These are phyloP conservation scores for Pythium periplocum DNA, from an alignment of 352 stramenopile species.

Conservation along the genomic window DNA sequence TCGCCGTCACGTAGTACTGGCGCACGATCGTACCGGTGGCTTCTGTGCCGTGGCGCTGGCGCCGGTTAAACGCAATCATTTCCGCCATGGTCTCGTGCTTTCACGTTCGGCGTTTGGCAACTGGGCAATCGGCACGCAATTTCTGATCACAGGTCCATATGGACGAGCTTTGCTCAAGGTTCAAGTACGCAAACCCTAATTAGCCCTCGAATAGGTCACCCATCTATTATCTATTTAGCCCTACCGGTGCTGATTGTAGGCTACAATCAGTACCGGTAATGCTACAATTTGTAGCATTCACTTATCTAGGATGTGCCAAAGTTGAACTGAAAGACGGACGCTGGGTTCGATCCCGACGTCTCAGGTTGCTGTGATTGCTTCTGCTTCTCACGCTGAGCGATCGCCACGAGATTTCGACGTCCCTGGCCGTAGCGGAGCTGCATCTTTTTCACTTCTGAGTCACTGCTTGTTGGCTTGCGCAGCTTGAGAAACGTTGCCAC, in stretches of 20 bases:
- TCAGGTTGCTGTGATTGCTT: slow-evolving; percentile 13
- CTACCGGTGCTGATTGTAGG: no score
- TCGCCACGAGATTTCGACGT: slow-evolving; percentile 45
- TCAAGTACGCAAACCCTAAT: no score
- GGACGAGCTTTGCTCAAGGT: no score
- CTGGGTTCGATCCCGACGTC: no score
- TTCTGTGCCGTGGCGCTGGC: not conserved
- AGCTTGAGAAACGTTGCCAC: slow-evolving; percentile 47
- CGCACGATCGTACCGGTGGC: not conserved
- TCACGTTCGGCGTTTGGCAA: not conserved
- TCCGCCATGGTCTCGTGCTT: slow-evolving; percentile 8
- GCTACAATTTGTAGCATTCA: no score
- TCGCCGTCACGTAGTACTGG: not conserved
- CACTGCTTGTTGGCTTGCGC: slow-evolving; percentile 50
- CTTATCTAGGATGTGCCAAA: slow-evolving; percentile 1
- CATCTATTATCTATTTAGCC: no score
- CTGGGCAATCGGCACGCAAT: no score
- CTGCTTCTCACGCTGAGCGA: slow-evolving; percentile 39
- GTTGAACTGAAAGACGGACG: slow-evolving; percentile 19
- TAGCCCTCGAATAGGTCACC: no score
- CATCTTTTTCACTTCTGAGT: slow-evolving; percentile 69
- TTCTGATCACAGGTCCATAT: no score
- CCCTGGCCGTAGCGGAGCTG: slow-evolving; percentile 61
- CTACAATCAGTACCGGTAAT: no score
- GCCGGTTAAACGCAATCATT: slow-evolving; percentile 11